Conservation (phyloP, 164 flowering plant genomes). For the Magnolia changhungtana region DNA sequence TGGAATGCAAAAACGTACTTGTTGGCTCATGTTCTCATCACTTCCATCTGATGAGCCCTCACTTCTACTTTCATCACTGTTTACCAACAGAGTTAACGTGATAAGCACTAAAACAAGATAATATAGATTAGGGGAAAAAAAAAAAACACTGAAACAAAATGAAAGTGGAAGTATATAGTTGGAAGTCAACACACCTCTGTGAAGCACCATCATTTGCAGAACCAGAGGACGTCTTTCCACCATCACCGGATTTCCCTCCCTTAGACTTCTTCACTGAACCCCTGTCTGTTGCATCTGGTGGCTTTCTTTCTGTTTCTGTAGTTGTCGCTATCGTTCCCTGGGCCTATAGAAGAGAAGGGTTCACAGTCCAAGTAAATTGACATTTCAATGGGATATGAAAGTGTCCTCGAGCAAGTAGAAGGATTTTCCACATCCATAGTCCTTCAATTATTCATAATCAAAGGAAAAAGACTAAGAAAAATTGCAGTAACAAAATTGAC, state of each 20-base stretch:
- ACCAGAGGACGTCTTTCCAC: slow-evolving; percentile 68
- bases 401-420: too few species aligned
- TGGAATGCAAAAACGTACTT: slow-evolving; percentile 29
- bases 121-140: neutral
- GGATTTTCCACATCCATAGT: too few species aligned
- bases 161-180: neutral
- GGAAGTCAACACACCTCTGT: slow-evolving; percentile 49
- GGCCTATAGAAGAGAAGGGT: too few species aligned
- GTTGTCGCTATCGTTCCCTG: slow-evolving; percentile 35
- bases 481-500: too few species aligned
- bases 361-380: too few species aligned
- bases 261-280: slow-evolving; percentile 53
- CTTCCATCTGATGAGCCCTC: slow-evolving; percentile 73
- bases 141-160: neutral
- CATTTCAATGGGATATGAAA: too few species aligned
- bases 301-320: slow-evolving; percentile 57
- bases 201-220: slow-evolving; percentile 87
- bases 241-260: slow-evolving; percentile 49
- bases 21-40: slow-evolving; percentile 61
- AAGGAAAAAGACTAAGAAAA: too few species aligned
- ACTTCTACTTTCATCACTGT: slow-evolving; percentile 80
- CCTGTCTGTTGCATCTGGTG: slow-evolving; percentile 46
- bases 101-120: neutral
- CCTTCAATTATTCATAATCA: too few species aligned
- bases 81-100: neutral